Conservation (phyloP, 306 rosid species). For the Sphenostylis stenocarpa region DNA sequence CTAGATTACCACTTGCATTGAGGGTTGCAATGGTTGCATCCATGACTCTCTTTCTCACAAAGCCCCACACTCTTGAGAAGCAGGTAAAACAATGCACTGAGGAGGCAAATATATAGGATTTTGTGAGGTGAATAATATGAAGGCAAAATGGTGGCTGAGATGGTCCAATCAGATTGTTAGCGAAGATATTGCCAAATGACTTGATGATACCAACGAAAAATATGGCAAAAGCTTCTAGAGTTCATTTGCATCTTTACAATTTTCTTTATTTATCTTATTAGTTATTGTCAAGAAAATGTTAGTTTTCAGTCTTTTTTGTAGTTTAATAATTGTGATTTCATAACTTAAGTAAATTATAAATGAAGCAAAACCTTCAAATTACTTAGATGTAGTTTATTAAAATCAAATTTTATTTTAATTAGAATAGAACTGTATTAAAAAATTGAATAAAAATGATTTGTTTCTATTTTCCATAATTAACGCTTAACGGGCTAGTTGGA, state of each 20-base stretch:
- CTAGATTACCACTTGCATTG: slow-evolving; percentile 40
- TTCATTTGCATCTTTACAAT: background rate
- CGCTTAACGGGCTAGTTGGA: background rate
- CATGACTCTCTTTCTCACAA: slow-evolving; percentile 39
- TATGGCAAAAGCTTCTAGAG: background rate
- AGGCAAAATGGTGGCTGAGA: background rate
- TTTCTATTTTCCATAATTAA: too few relatives aligned
- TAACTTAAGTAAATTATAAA: too few relatives aligned
- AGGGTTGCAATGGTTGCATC: slow-evolving; percentile 53
- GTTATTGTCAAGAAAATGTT: background rate
- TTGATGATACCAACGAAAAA: slow-evolving; percentile 27
- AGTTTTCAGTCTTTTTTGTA: too few relatives aligned
- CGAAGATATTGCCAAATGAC: background rate
- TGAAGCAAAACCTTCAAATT: too few relatives aligned
- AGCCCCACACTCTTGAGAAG: background rate
- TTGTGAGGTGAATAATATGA: background rate
- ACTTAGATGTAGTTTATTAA: too few relatives aligned
- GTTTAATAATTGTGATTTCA: too few relatives aligned
- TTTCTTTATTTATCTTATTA: background rate
- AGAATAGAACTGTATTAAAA: too few relatives aligned
- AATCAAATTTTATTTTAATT: too few relatives aligned
- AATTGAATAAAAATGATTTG: too few relatives aligned
- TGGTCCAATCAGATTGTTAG: background rate
- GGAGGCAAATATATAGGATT: too few relatives aligned
- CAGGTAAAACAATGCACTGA: background rate